Evolutionary conservation across 805 yeast genomes (phyloP).

Genomic region (Nakazawaea wyomingensis): DNA sequence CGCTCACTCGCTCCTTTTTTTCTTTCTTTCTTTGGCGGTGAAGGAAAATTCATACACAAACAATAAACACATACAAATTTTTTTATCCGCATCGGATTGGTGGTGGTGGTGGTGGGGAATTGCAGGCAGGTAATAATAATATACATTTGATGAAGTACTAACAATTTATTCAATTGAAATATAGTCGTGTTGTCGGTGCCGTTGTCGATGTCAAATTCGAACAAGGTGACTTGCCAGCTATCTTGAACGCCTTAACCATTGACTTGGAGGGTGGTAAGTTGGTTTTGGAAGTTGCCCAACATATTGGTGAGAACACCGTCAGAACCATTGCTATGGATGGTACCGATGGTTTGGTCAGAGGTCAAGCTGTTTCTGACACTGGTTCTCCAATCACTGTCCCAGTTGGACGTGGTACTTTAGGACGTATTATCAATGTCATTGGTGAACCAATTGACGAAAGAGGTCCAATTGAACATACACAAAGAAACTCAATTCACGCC

Average conservation of each 20-base stretch:
- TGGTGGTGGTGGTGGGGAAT: too few relatives aligned
- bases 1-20: too few relatives aligned
- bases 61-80: constrained; percentile 12
- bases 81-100: too few relatives aligned
- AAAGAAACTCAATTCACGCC: constrained; percentile 97
- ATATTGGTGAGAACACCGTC: constrained; percentile 99
- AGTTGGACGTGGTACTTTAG: constrained; percentile 98
- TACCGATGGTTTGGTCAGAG: constrained; percentile 99
- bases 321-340: constrained; percentile 99
- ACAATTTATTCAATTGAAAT: constrained; percentile 15
- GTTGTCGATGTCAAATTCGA: constrained; percentile 98
- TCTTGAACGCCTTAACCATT: constrained; percentile 92
- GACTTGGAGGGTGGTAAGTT: constrained; percentile 65
- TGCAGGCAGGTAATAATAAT: not conserved
- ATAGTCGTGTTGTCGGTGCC: constrained; percentile 97
- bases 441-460: constrained; percentile 99
- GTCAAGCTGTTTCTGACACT: constrained; percentile 85
- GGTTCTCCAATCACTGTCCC: constrained; percentile 99
- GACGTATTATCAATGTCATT: constrained; percentile 95
- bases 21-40: too few relatives aligned
- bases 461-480: constrained; percentile 92
- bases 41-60: too few relatives aligned
- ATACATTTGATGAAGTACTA: not conserved
- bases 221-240: constrained; percentile 95
- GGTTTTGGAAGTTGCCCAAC: constrained; percentile 98